Evolutionary conservation across 257 asterid species (phyloP).

Genomic region (Cynanchum wilfordii): DNA sequence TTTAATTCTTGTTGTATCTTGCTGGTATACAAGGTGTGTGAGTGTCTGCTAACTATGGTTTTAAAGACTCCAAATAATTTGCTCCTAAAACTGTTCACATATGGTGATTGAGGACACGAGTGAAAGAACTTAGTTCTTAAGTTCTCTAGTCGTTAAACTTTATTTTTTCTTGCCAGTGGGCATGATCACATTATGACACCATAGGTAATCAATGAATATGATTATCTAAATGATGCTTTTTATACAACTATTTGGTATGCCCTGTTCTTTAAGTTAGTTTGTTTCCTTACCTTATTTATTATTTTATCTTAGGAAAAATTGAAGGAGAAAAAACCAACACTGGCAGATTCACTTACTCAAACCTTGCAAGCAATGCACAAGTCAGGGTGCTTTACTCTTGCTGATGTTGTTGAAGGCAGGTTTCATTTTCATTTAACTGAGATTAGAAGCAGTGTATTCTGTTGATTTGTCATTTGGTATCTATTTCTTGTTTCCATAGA

Average conservation of each 20-base stretch:
- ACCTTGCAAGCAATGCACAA: slow-evolving; percentile 96
- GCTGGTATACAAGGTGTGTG: background rate
- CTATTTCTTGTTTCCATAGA: background rate
- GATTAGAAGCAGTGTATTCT: background rate
- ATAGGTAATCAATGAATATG: background rate
- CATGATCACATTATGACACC: background rate
- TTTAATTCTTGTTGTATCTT: slow-evolving; percentile 3
- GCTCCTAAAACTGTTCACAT: background rate
- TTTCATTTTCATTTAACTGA: slow-evolving; percentile 10
- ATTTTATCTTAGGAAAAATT: slow-evolving; percentile 66
- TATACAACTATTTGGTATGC: background rate
- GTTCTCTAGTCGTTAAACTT: background rate
- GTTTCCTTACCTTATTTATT: slow-evolving; percentile 15
- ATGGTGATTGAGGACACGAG: background rate
- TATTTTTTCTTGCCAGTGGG: background rate
- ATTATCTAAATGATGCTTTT: background rate
- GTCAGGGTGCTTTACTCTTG: slow-evolving; percentile 83
- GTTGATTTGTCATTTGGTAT: background rate
- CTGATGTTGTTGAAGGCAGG: slow-evolving; percentile 90
- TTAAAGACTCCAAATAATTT: background rate
- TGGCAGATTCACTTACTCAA: slow-evolving; percentile 69
- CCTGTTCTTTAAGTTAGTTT: background rate
- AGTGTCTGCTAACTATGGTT: background rate
- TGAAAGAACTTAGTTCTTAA: background rate
- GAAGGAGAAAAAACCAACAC: slow-evolving; percentile 94